Evolutionary conservation across 331 rosid species (phyloP).

Genomic region (Quercus tomentella): DNA sequence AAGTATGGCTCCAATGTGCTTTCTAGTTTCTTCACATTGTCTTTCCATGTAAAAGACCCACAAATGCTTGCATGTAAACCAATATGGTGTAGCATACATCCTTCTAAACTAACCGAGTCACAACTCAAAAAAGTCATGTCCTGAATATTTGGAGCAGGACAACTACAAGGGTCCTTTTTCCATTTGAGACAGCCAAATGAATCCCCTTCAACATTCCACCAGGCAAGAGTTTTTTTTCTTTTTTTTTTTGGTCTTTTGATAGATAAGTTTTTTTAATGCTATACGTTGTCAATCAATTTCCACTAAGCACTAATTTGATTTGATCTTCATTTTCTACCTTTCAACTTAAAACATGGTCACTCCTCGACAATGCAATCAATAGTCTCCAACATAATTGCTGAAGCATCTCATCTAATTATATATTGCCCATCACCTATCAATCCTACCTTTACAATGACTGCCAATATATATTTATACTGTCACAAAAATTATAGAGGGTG

Average conservation of each 20-base stretch:
- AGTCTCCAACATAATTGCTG: background rate
- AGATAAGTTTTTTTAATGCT: background rate
- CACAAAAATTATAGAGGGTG: background rate
- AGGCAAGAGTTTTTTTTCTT: background rate
- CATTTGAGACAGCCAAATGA: background rate
- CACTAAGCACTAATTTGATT: background rate
- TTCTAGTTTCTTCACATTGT: background rate
- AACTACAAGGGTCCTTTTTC: background rate
- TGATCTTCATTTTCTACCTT: background rate
- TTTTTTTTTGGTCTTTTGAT: too few relatives aligned
- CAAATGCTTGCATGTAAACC: background rate
- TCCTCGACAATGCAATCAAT: background rate
- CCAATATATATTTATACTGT: background rate
- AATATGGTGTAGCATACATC: background rate
- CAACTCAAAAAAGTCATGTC: background rate
- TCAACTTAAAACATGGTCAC: background rate
- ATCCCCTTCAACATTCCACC: background rate
- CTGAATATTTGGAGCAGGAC: background rate
- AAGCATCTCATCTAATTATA: background rate
- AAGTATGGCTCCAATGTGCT: background rate
- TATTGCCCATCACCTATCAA: background rate
- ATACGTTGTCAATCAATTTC: background rate
- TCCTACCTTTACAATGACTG: background rate
- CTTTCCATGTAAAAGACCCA: background rate
- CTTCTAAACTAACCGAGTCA: background rate